These are phyloP conservation scores for Achaetomiella virescens DNA, from an alignment of 495 filamentous ascomycete genomes.

Conservation along the genomic window DNA sequence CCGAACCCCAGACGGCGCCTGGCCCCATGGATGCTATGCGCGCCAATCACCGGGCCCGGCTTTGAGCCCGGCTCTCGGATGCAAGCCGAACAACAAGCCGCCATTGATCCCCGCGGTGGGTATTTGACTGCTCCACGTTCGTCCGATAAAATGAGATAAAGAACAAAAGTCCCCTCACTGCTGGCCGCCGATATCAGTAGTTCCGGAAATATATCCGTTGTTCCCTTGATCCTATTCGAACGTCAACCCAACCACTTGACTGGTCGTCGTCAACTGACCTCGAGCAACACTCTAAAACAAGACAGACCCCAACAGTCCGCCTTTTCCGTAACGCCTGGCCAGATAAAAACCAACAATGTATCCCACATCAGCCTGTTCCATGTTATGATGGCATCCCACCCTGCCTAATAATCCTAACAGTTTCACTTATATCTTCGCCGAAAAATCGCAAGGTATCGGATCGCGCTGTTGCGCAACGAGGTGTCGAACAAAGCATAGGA, in stretches of 20 bases:
- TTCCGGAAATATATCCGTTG: too few species aligned
- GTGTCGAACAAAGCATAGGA: neutral
- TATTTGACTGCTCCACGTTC: neutral
- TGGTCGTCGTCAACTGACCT: too few species aligned
- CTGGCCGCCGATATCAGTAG: too few species aligned
- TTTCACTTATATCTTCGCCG: neutral
- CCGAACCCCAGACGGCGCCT: conserved; percentile 9
- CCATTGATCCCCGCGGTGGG: neutral
- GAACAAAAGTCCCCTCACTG: too few species aligned
- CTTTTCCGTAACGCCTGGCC: neutral
- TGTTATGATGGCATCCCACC: neutral
- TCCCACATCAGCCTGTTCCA: neutral
- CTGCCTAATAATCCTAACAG: neutral
- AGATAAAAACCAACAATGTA: neutral
- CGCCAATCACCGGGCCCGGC: conserved; percentile 6
- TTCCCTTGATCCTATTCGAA: too few species aligned
- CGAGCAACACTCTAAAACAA: too few species aligned
- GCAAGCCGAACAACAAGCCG: neutral
- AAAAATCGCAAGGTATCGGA: neutral
- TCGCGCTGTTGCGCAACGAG: too few species aligned
- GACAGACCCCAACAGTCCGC: too few species aligned
- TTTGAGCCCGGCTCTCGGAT: neutral
- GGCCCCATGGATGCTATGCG: neutral
- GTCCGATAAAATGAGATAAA: too few species aligned
- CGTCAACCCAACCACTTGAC: too few species aligned